A percentile compares a stretch with the other conserved stretches of the same genome.
phyloP scores from a whole-genome alignment of 805 yeast species.

The Nakazawaea siamensis region DNA sequence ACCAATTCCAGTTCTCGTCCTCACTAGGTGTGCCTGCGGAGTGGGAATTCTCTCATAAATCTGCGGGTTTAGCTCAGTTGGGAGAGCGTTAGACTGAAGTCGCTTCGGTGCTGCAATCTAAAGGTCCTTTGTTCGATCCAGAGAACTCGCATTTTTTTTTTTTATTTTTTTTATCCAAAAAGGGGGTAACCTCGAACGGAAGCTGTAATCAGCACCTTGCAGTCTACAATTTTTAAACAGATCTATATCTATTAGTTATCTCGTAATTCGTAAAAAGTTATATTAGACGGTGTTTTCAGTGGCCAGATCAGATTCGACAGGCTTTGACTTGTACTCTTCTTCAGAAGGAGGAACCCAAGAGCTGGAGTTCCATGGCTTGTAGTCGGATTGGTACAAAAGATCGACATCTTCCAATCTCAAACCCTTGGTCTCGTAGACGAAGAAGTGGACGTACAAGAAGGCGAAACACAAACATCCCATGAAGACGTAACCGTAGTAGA shows the following conservation, averaged over 20 bases:
- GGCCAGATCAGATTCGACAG: slow-evolving; percentile 2
- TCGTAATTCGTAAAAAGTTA: not conserved
- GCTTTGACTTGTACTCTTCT: not conserved
- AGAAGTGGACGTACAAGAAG: slow-evolving; percentile 46
- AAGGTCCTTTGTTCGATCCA: slow-evolving; percentile 13
- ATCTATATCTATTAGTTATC: not conserved
- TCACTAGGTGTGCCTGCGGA: too few species aligned
- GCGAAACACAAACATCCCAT: slow-evolving; percentile 49
- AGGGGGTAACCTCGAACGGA: not conserved
- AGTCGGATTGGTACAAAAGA: slow-evolving; percentile 41
- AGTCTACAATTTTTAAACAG: not conserved
- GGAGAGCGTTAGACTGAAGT: slow-evolving; percentile 13
- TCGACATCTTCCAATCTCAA: slow-evolving; percentile 62
- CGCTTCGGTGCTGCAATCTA: slow-evolving; percentile 11
- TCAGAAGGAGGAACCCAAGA: slow-evolving; percentile 4
- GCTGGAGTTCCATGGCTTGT: slow-evolving; percentile 20
- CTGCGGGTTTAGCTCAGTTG: slow-evolving; percentile 12
- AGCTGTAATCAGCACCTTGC: not conserved
- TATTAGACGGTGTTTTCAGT: slow-evolving; percentile 4
- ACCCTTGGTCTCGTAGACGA: slow-evolving; percentile 60
- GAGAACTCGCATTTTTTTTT: slow-evolving; percentile 11
- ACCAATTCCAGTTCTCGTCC: too few species aligned
- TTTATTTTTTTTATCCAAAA: slow-evolving; percentile 1
- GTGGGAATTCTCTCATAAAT: not conserved
- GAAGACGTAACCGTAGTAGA: slow-evolving; percentile 43